phyloP scores from a whole-genome alignment of 768 basidiomycete species.

The Coprinopsis strossmayeri region DNA sequence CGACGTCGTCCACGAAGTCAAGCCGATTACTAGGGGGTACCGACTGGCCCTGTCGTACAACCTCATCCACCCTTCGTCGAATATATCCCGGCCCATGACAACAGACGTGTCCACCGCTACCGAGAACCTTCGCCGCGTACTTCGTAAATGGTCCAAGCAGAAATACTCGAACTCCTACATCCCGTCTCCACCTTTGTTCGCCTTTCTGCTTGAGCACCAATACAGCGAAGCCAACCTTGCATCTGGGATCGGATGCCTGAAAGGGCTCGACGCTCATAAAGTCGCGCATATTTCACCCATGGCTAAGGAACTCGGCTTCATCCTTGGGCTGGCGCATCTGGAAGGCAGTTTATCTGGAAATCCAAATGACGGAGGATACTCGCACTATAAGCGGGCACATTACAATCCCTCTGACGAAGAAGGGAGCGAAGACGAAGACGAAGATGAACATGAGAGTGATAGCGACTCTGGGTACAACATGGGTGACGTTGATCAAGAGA shows the following conservation, averaged over 20 bases:
- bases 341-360: background rate
- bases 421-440: no score
- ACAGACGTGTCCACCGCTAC: constrained; percentile 19
- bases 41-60: constrained; percentile 39
- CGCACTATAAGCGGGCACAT: background rate
- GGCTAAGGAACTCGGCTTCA: background rate
- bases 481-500: no score
- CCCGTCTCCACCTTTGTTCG: background rate
- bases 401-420: no score
- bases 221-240: background rate
- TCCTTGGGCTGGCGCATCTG: background rate
- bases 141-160: constrained; percentile 29
- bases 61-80: constrained; percentile 26
- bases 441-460: no score
- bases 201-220: background rate
- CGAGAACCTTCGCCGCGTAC: constrained; percentile 20
- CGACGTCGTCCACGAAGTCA: constrained; percentile 39
- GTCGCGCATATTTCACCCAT: background rate
- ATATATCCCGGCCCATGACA: constrained; percentile 18
- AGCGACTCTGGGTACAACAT: no score
- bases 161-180: constrained; percentile 12
- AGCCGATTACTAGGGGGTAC: constrained; percentile 36
- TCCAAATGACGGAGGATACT: background rate
- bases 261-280: background rate
- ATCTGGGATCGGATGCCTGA: background rate